These are phyloP conservation scores for Fusarium sp. DNA, from an alignment of 2,329 filamentous ascomycete genomes.

Conservation along the genomic window DNA sequence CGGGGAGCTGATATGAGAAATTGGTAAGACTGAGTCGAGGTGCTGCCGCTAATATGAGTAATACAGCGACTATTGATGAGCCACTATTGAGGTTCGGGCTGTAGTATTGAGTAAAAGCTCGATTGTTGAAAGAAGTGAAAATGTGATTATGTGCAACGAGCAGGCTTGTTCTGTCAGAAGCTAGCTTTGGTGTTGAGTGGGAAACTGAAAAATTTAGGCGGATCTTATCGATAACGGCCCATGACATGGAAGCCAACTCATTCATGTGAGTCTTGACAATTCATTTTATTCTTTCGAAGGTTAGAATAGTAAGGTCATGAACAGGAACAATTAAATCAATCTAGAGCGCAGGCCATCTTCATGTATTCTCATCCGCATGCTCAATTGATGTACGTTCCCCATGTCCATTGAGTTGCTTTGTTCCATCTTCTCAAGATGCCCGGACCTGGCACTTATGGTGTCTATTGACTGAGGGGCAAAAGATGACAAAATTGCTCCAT, in stretches of 20 bases:
- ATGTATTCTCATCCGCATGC: not conserved
- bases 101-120: not conserved
- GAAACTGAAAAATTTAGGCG: constrained; percentile 50
- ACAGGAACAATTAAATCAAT: not conserved
- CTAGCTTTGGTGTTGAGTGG: constrained; percentile 41
- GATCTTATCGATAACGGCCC: constrained; percentile 51
- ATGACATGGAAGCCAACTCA: not conserved
- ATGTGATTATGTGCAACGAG: constrained; percentile 11
- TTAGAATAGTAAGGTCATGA: no score
- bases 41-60: not conserved
- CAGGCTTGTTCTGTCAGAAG: constrained; percentile 34
- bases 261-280: not conserved
- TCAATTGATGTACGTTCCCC: not conserved
- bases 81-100: not conserved
- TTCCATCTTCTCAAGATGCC: not conserved
- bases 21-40: not conserved
- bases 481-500: constrained; percentile 13
- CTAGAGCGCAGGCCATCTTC: not conserved
- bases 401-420: not conserved
- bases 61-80: not conserved
- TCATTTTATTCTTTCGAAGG: not conserved
- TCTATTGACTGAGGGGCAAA: constrained; percentile 13
- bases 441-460: not conserved
- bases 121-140: constrained; percentile 9
- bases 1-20: constrained; percentile 14